Base-by-base conservation (phyloP, 164 flowering plant genomes). In the Annona cherimola region DNA sequence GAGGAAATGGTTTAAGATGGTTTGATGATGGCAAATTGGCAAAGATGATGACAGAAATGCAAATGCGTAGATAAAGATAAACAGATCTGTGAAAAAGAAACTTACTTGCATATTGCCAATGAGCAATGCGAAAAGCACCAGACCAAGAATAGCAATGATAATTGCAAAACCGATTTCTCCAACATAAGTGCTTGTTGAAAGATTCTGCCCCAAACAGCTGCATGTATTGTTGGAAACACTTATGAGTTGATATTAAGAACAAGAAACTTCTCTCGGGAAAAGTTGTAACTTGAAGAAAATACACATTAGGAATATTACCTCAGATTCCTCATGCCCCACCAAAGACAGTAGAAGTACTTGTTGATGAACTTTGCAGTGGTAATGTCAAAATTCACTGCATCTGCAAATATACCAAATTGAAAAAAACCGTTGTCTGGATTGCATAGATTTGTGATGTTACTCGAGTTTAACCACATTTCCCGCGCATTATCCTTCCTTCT, bases 51-150 rank as follows among this genome's bases (percentile, higher is more conserved):
- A 26, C 35, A 26, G 35, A 26, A 11, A 42, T 6, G 4, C 5
- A 39, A 14, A 16, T 55, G 63, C 60, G 41, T 60, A 11, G 54
- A 61, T 9, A 45, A 2, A 16, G 16, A 66, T 18, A 16, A 43
- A 39, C 26, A 66, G 43, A 63, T 12, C 14, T 46, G 16, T 14
- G 65, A 20, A 16, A 50, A 68, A 18, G 40, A 66, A 39, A 75
- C 89, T 80, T 70, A 95, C 99, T 76, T 95, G 98, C 97, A 93
- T 90, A 77, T 93, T 93, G 12, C 96, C 99, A 41, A 96, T 93
- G 20, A 96, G 91, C 83, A 92, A 76, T 39, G 87, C 98, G 67
- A 96, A 92, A 61, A 96, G 91, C 55, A 95, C 94, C 70, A 96
- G 71, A 4, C 99, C 99, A 59, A 96, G 81, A 54, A 85, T 86